A percentile compares a stretch with the other conserved stretches of the same genome.
Evolutionary conservation across 1,284 basidiomycete species (phyloP).

Genomic region (Kwoniella shivajii): DNA sequence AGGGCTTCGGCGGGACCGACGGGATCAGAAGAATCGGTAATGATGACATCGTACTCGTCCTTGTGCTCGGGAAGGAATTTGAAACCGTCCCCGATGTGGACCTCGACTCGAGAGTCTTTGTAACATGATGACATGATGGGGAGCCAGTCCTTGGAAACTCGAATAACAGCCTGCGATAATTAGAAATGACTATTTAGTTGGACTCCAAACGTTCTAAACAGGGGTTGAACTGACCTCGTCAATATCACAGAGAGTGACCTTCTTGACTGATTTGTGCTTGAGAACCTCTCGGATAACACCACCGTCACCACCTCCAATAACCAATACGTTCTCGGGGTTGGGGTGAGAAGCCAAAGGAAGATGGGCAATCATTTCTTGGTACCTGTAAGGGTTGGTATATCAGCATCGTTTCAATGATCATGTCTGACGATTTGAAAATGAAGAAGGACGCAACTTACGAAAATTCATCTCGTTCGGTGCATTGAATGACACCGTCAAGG

Average conservation of each 20-base stretch:
- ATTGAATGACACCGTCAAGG: slow-evolving; percentile 94
- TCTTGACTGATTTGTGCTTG: slow-evolving; percentile 88
- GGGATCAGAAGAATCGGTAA: slow-evolving; percentile 98
- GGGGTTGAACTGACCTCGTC: slow-evolving; percentile 86
- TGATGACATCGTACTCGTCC: slow-evolving; percentile 93
- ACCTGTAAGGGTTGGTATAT: slow-evolving; percentile 59
- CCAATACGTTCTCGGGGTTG: slow-evolving; percentile 92
- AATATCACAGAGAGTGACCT: slow-evolving; percentile 96
- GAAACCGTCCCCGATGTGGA: slow-evolving; percentile 95
- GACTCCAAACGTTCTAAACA: no score
- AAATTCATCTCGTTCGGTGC: slow-evolving; percentile 97
- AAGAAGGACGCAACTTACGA: slow-evolving; percentile 66
- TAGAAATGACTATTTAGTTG: no score
- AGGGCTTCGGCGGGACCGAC: slow-evolving; percentile 93
- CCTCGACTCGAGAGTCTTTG: slow-evolving; percentile 78
- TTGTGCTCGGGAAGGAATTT: slow-evolving; percentile 91
- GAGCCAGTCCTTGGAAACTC: slow-evolving; percentile 90
- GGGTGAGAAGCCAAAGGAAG: slow-evolving; percentile 93
- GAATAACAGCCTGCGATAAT: slow-evolving; percentile 77
- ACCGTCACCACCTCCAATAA: slow-evolving; percentile 95
- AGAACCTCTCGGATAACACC: slow-evolving; percentile 96
- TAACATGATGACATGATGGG: slow-evolving; percentile 92
- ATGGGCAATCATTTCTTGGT: slow-evolving; percentile 99
- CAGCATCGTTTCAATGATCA: not conserved
- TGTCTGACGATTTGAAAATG: not conserved